These are phyloP conservation scores for Pseudogymnoascus pannorum DNA, from an alignment of 2,329 filamentous ascomycete species.

Conservation along the genomic window DNA sequence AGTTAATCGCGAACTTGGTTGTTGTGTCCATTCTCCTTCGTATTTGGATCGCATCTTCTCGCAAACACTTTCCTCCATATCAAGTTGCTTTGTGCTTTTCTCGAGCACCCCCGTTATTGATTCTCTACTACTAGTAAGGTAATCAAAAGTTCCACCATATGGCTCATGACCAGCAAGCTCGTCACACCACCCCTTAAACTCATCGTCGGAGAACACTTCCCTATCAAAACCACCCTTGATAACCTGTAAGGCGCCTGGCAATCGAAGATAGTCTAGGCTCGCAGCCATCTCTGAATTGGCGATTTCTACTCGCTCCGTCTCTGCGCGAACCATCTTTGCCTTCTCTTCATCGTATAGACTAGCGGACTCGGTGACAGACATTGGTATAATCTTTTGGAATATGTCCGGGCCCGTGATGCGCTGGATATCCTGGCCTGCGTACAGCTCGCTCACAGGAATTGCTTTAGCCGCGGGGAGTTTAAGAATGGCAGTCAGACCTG, in stretches of 20 bases:
- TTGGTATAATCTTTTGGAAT: conserved; percentile 92
- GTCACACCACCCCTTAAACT: conserved; percentile 90
- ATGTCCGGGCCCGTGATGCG: conserved; percentile 94
- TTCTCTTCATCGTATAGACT: conserved; percentile 98
- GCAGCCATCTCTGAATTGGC: conserved; percentile 95
- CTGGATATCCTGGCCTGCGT: conserved; percentile 94
- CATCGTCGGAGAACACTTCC: conserved; percentile 78
- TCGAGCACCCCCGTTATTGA: conserved; percentile 67
- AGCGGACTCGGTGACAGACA: conserved; percentile 92
- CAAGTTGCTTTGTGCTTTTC: conserved; percentile 75
- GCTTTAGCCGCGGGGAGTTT: conserved; percentile 94
- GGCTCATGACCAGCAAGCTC: conserved; percentile 82
- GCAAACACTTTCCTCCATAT: conserved; percentile 96
- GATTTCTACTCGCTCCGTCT: conserved; percentile 85
- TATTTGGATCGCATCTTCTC: conserved; percentile 99
- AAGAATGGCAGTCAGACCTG: conserved; percentile 70
- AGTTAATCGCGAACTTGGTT: conserved; percentile 85
- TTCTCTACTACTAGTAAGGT: conserved; percentile 69
- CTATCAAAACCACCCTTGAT: conserved; percentile 90
- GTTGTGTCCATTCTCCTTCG: conserved; percentile 91
- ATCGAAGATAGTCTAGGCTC: conserved; percentile 84
- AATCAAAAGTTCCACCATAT: conserved; percentile 71
- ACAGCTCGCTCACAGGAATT: conserved; percentile 92
- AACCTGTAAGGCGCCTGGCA: conserved; percentile 83
- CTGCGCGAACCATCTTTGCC: conserved; percentile 86